These are phyloP conservation scores for Chenopodium berlandieri DNA, from an alignment of 148 eudicot genomes.

Conservation along the genomic window DNA sequence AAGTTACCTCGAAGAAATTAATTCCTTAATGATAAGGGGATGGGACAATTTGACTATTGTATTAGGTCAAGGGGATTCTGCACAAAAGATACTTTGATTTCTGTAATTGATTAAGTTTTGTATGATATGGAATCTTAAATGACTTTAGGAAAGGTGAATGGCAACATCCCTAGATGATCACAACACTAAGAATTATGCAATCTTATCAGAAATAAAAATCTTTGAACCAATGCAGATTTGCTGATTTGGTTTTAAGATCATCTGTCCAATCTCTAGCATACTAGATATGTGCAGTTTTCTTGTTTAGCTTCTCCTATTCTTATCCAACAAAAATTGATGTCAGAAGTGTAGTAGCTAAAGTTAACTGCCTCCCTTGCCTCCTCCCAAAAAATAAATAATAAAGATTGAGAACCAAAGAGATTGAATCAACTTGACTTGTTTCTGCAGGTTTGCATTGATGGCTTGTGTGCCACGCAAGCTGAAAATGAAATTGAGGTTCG, in stretches of 20 bases:
- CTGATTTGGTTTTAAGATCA: neutral
- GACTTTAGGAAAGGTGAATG: neutral
- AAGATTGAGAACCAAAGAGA: neutral
- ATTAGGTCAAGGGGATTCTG: neutral
- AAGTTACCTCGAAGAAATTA: neutral
- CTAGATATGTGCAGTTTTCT: neutral
- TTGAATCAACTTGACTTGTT: constrained; percentile 15
- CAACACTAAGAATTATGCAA: neutral
- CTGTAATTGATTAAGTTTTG: neutral
- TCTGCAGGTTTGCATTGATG: constrained; percentile 65
- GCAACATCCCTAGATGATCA: neutral
- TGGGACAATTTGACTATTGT: neutral
- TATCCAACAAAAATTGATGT: neutral
- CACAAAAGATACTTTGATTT: neutral
- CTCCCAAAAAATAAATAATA: too few relatives aligned
- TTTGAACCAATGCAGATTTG: too few relatives aligned
- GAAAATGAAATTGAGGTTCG: constrained; percentile 79
- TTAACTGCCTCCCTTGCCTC: too few relatives aligned
- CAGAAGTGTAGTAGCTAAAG: neutral
- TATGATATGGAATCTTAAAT: neutral
- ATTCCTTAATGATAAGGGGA: neutral
- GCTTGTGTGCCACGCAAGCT: constrained; percentile 64
- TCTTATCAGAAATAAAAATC: neutral
- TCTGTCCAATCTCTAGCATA: neutral
- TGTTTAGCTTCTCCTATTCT: neutral